Evolutionary conservation across 352 stramenopile species (phyloP).

Genomic region (Phytophthora hibernalis): DNA sequence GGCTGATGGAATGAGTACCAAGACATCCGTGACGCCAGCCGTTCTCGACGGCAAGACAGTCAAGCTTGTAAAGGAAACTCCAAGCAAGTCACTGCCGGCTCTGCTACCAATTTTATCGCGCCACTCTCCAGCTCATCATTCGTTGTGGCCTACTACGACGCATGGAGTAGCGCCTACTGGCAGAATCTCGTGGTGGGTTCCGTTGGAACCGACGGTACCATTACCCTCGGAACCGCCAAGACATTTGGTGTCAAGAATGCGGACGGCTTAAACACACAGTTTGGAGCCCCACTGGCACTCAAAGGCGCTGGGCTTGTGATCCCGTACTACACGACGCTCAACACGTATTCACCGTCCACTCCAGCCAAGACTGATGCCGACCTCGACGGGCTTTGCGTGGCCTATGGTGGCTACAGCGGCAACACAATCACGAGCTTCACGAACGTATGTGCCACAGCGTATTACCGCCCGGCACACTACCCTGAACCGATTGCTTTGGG

Average conservation of each 20-base stretch:
- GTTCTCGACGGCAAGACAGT: slow-evolving; percentile 31
- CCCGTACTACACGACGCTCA: slow-evolving; percentile 49
- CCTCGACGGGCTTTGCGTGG: slow-evolving; percentile 53
- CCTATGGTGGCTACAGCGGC: slow-evolving; percentile 37
- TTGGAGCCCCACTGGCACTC: slow-evolving; percentile 47
- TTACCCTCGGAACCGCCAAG: slow-evolving; percentile 41
- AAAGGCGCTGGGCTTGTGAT: slow-evolving; percentile 49
- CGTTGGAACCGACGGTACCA: slow-evolving; percentile 38
- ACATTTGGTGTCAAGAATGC: slow-evolving; percentile 48
- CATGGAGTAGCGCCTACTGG: slow-evolving; percentile 34
- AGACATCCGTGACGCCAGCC: slow-evolving; percentile 41
- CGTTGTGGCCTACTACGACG: slow-evolving; percentile 58
- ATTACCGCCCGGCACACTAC: slow-evolving; percentile 41
- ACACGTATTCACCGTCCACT: background rate
- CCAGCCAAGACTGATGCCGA: slow-evolving; percentile 24
- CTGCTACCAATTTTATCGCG: slow-evolving; percentile 48
- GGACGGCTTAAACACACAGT: slow-evolving; percentile 32
- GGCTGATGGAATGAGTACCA: background rate
- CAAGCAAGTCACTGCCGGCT: slow-evolving; percentile 31
- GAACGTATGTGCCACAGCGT: slow-evolving; percentile 52
- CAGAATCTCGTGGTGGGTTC: slow-evolving; percentile 52
- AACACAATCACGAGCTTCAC: slow-evolving; percentile 37
- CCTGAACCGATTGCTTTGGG: slow-evolving; percentile 56
- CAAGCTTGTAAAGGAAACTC: slow-evolving; percentile 33
- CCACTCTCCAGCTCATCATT: slow-evolving; percentile 45